Percentiles rank a stretch among this genome's conserved stretches.
These are phyloP conservation scores for Phytopythium cucurbitacearum DNA, from an alignment of 352 stramenopile genomes.

Conservation along the genomic window DNA sequence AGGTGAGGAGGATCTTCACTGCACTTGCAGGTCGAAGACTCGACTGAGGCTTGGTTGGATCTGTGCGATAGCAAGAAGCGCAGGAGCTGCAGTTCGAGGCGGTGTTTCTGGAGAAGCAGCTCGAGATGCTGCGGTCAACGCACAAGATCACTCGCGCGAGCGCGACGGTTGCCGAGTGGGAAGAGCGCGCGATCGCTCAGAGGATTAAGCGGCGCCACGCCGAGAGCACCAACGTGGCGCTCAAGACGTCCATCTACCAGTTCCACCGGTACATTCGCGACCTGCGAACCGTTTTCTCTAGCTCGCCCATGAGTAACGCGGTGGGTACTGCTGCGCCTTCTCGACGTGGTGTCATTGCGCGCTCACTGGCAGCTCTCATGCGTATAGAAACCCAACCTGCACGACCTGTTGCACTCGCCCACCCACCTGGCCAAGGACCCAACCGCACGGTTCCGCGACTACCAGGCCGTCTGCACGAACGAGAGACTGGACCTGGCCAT, in stretches of 20 bases:
- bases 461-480: conserved; percentile 18
- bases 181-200: conserved; percentile 37
- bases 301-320: conserved; percentile 1
- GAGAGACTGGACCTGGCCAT: conserved; percentile 21
- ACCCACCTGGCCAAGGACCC: conserved; percentile 16
- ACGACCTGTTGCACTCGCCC: conserved; percentile 22
- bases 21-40: neutral
- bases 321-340: neutral
- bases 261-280: conserved; percentile 21
- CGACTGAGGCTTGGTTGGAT: neutral
- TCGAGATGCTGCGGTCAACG: conserved; percentile 25
- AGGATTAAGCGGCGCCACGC: conserved; percentile 31
- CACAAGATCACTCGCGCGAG: conserved; percentile 30
- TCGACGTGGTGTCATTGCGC: too few relatives aligned
- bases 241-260: conserved; percentile 22
- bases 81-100: conserved; percentile 35
- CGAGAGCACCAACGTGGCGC: conserved; percentile 18
- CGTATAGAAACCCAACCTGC: conserved; percentile 22
- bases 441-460: conserved; percentile 11
- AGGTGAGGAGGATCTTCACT: conserved; percentile 11
- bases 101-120: conserved; percentile 29
- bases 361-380: conserved; percentile 6
- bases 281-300: conserved; percentile 18
- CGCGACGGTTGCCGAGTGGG: conserved; percentile 25
- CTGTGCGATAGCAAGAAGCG: conserved; percentile 15